Evolutionary conservation across 225 moss, liverwort and hornwort species (phyloP).

Genomic region (Lunularia cruciata): DNA sequence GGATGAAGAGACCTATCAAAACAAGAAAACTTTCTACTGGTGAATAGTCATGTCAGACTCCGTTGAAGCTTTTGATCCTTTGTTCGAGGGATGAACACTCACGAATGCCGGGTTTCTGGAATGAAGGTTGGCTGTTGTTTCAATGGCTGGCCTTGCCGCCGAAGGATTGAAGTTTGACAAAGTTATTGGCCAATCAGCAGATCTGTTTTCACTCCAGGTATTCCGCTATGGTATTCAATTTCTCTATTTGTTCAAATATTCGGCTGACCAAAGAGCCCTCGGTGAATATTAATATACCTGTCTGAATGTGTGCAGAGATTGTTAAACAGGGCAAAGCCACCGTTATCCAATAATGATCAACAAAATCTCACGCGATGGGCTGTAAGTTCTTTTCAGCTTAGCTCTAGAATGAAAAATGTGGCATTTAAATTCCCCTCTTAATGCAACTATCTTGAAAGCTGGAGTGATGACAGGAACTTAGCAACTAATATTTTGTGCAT

Average conservation of each 20-base stretch:
- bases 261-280: background rate
- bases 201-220: constrained; percentile 71
- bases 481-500: background rate
- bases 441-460: background rate
- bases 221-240: no score
- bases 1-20: no score
- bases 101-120: no score
- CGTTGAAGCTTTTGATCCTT: no score
- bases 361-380: constrained; percentile 97
- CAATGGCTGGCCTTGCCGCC: constrained; percentile 96
- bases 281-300: background rate
- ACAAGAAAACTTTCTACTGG: no score
- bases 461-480: background rate
- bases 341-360: constrained; percentile 69
- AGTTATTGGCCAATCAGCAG: constrained; percentile 90
- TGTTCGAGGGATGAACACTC: background rate
- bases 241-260: no score
- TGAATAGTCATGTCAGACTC: no score
- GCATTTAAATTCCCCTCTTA: background rate
- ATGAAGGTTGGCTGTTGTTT: constrained; percentile 77
- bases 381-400: constrained; percentile 30
- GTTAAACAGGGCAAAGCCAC: constrained; percentile 78
- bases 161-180: constrained; percentile 91
- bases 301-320: constrained; percentile 55
- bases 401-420: background rate